Evolutionary conservation across 257 asterid species (phyloP).

Genomic region (Lycium barbarum): DNA sequence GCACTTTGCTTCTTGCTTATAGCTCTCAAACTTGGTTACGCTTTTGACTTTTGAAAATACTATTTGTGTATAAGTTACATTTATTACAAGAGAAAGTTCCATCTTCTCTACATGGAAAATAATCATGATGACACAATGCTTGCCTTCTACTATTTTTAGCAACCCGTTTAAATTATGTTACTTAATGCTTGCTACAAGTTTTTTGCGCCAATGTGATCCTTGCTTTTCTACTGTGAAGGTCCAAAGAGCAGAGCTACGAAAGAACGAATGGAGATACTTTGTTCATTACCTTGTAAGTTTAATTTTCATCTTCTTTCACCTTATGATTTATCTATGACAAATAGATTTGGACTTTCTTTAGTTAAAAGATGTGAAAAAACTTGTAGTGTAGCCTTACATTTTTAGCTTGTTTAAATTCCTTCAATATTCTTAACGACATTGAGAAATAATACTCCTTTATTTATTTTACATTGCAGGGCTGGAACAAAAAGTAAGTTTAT

Average conservation of each 20-base stretch:
- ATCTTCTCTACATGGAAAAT: background rate
- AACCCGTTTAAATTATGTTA: conserved; percentile 8
- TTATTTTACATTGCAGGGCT: conserved; percentile 70
- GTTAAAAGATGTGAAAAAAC: conserved; percentile 12
- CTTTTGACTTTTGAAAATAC: background rate
- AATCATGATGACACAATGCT: background rate
- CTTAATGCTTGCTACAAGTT: background rate
- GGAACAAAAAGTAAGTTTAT: conserved; percentile 93
- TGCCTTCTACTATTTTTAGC: conserved; percentile 3
- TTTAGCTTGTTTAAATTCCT: conserved; percentile 23
- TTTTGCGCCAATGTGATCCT: conserved; percentile 29
- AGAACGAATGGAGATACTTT: conserved; percentile 89
- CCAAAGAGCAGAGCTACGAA: conserved; percentile 85
- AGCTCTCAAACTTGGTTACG: background rate
- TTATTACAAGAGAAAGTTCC: background rate
- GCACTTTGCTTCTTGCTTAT: conserved; percentile 16
- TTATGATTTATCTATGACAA: conserved; percentile 15
- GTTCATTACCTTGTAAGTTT: conserved; percentile 94
- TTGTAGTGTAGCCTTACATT: conserved; percentile 1
- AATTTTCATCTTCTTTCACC: conserved; percentile 18
- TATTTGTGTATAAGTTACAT: background rate
- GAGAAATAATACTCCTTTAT: conserved; percentile 24
- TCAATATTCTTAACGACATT: conserved; percentile 10
- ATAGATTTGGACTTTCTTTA: conserved; percentile 16
- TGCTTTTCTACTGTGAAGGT: conserved; percentile 59